Evolutionary conservation across 176 grass and related monocot species (phyloP), one percentile per base, ranked within the genome.

Genomic region (Oropetium thomaeum): DNA sequence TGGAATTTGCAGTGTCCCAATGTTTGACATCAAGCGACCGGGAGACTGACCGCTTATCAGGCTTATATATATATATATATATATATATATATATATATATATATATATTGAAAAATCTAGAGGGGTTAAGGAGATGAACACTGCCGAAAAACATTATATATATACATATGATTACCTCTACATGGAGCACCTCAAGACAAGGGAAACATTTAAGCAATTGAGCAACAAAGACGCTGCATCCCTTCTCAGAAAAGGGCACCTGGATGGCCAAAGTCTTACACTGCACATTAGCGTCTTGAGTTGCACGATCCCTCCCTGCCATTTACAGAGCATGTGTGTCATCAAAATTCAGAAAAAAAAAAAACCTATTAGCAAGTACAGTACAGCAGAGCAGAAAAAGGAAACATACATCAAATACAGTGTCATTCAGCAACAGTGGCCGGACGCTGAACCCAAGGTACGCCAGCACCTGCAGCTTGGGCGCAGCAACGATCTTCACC

Each of bases 131-230:
- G 20, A 76, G 5, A 37, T 55, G 34, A 35, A 5, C 11, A 25
- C n/a, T 37, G 53, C 11, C 10, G 12, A 2, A 1, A 0, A 57
- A 0, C n/a, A n/a, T n/a, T n/a, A n/a, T n/a, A n/a, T n/a, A n/a
- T n/a, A n/a, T n/a, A 5, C 2, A 23, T 48, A 37, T 37, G 8
- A 10, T 62, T 61, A 86, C 85, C 85, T 87, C 72, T 25, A 87
- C 39, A 23, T 20, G 52, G 55, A 87, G 85, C 5, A 19, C 10
- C 79, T 87, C 73, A 5, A 87, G 79, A 22, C 85, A 59, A 15
- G 85, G 85, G 79, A 87, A 87, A 45, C 79, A 87, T 58, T 64
- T 81, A 35, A 87, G 85, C 79, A 81, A 58, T 53, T 71, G 79
- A 39, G 38, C 0, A 48, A 87, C 79, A 32, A 82, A 76, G 47